Conservation (phyloP, 768 basidiomycete genomes). For the Suillus discolor region DNA sequence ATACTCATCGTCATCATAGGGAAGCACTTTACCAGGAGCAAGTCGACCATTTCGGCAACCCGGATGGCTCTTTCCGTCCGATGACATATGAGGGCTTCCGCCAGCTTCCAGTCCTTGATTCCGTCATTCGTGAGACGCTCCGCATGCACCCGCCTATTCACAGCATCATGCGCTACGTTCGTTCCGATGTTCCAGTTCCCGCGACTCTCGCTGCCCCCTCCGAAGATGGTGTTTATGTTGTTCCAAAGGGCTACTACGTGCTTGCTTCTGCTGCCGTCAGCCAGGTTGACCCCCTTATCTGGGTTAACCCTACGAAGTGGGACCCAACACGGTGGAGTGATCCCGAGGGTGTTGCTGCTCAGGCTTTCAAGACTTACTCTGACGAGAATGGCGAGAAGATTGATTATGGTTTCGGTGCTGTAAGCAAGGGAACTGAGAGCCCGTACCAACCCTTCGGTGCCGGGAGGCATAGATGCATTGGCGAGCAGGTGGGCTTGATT, state of each 20-base stretch:
- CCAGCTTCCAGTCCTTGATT: slow-evolving; percentile 79
- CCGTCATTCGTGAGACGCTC: slow-evolving; percentile 91
- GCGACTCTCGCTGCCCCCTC: slow-evolving; percentile 76
- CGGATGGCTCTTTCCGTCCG: slow-evolving; percentile 77
- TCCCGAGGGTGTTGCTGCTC: slow-evolving; percentile 76
- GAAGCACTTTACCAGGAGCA: slow-evolving; percentile 91
- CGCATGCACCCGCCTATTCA: slow-evolving; percentile 96
- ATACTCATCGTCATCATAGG: slow-evolving; percentile 37
- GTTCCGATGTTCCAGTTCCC: slow-evolving; percentile 83
- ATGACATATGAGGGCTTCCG: slow-evolving; percentile 88
- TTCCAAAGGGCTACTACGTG: slow-evolving; percentile 89
- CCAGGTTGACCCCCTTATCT: slow-evolving; percentile 83
- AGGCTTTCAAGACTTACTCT: slow-evolving; percentile 73
- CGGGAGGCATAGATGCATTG: slow-evolving; percentile 93
- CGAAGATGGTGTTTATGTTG: slow-evolving; percentile 73
- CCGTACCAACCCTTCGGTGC: slow-evolving; percentile 99
- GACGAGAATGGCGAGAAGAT: slow-evolving; percentile 86
- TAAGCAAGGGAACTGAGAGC: slow-evolving; percentile 94
- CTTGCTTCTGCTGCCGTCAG: slow-evolving; percentile 87
- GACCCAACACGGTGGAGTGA: slow-evolving; percentile 87
- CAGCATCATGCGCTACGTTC: slow-evolving; percentile 91
- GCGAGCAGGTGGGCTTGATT: slow-evolving; percentile 65
- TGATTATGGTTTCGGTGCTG: slow-evolving; percentile 94
- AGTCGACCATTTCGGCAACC: slow-evolving; percentile 72
- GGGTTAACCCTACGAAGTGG: slow-evolving; percentile 75